Percentiles rank a stretch among this genome's conserved stretches.
phyloP scores from a whole-genome alignment of 2,329 filamentous ascomycete species.

The Stagonosporopsis rhizophila region DNA sequence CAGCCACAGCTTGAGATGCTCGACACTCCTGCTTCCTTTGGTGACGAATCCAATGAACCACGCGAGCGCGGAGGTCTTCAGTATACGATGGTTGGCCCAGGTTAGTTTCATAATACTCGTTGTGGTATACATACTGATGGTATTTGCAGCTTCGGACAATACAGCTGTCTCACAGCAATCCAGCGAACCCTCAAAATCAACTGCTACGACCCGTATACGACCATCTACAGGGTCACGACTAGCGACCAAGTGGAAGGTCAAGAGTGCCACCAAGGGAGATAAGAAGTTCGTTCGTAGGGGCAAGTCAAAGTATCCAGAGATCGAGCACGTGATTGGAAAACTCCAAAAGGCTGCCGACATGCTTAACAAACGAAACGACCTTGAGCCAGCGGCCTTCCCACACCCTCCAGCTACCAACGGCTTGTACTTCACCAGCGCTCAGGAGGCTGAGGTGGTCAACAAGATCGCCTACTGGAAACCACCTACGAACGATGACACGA shows the following conservation, averaged over 20 bases:
- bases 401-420: not conserved
- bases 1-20: not conserved
- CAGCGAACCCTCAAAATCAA: too few species aligned
- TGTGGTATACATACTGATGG: not conserved
- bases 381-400: not conserved
- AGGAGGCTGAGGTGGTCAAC: not conserved
- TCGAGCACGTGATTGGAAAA: not conserved
- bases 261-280: not conserved
- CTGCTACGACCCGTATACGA: too few species aligned
- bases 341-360: not conserved
- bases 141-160: not conserved
- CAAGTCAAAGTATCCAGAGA: not conserved
- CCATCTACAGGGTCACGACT: too few species aligned
- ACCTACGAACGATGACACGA: not conserved
- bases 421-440: not conserved
- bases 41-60: not conserved
- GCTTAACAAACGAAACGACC: not conserved
- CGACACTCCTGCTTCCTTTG: not conserved
- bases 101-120: not conserved
- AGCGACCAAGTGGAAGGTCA: not conserved
- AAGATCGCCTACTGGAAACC: not conserved
- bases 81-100: not conserved
- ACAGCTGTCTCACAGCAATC: not conserved
- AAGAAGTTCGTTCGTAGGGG: not conserved
- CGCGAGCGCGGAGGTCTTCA: not conserved